Evolutionary conservation across 805 yeast genomes (phyloP), one percentile per base, ranked within the genome.

Genomic region (Yamadazyma phyllophila): DNA sequence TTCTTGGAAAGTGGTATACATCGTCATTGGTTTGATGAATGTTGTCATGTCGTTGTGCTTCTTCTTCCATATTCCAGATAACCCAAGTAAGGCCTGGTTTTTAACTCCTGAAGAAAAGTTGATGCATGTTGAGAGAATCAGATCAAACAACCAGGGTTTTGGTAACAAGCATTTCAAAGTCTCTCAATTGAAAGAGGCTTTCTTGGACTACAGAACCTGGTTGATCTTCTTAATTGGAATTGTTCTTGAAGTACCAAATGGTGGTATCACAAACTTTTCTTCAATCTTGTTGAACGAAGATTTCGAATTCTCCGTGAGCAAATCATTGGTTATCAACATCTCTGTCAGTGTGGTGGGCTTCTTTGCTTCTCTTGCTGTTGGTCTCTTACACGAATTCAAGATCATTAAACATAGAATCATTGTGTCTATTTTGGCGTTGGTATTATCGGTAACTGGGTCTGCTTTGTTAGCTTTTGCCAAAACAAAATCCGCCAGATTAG

Each of bases 1-100:
- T 3, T 69, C 82, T 2, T 85, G 90, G 90, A 80, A 76, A 55
- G 58, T 79, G n/a, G 59, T 82, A 4, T 85, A 74, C 57, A 63
- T 85, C 40, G 67, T 82, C 26, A 74, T 78, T 38, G 94, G 92
- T 13, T 57, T 71, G 7, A 67, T 80, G 45, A 82, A 87, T 3
- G 59, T 82, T 5, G 56, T 75, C 8, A 54, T 78, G 14, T 84
- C 84, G 5, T 44, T 74, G 11, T 44, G 72, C 10, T 67, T 80
- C 46, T 61, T 59, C 41, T 52, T 78, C 44, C 77, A 77, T 58
- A 57, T 84, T 15, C 69, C 69, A 11, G 60, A 61, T 44, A 46
- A 49, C 33, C 69, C 69, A 8, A 45, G 65, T 10, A 44, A 48
- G 12, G 74, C 74, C 7, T 62, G 68, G 68, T 69, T 67, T 47